Evolutionary conservation across 805 yeast genomes (phyloP), one percentile per base, ranked within the genome.

Genomic region (Lachancea quebecensis): DNA sequence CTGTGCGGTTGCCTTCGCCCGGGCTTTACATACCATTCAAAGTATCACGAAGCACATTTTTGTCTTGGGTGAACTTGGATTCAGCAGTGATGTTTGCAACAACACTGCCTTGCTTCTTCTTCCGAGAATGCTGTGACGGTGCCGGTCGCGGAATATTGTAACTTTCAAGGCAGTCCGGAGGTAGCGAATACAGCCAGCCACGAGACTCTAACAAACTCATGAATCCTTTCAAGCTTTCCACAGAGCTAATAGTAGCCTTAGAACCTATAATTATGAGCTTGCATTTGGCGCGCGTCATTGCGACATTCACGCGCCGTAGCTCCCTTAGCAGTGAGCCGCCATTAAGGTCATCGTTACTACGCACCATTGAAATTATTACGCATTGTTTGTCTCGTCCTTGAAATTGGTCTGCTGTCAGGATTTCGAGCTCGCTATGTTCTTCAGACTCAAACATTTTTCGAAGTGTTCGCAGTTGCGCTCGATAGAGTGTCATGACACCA

Each of bases 361-460:
- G 70, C 2, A 93, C 99, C 54, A 93, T 68, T 0, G 98, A 91
- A 2, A 93, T 85, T 6, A 93, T 79, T 12, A 93, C 78, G 58
- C 96, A 85, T 29, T 87, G 91, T 57, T 91, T 93, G 64, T 93
- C 99, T 45, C 97, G 74, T 0, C 99, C 99, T 66, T 93, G 99
- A 57, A 85, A 91, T 58, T 84, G 87, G 64, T 93, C 99, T 0
- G 97, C 98, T 0, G 99, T 93, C 46, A 91, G 69, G 29, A 86
- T 73, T 53, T 93, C 98, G 28, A 93, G 65, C 0, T 70, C 75
- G 18, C 65, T 54, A 12, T 50, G 59, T 11, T 46, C 45, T 3
- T 37, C 36, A 33, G 35, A 29, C 35, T 47, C 55, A 49, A 60
- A 60, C 29, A 51, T 49, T 35, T 59, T 56, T 37, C 62, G 58